Base-by-base conservation (phyloP, 2,329 filamentous ascomycete genomes). In the Colletotrichum sp. region DNA sequence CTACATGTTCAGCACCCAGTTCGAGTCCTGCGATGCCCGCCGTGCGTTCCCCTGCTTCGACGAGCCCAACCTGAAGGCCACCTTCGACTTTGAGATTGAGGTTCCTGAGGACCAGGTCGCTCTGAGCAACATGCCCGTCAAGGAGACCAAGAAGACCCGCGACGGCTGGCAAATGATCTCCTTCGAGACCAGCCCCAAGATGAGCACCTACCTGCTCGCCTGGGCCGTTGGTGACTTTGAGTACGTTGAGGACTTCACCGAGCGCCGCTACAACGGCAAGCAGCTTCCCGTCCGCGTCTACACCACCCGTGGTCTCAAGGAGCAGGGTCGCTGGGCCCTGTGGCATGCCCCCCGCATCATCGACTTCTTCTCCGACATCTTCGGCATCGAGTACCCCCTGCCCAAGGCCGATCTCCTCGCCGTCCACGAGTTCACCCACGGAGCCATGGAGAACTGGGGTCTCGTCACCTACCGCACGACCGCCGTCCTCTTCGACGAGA, bases 181-280 rank as follows among this genome's bases (percentile, higher is more conserved):
- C 4, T 98, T 98, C 79, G 95, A 97, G 82, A 92, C 90, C 70
- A 96, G 95, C 14, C 96, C 96, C 2, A 86, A 96, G 80, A 98
- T 98, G 96, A 97, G 95, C 87, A 98, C 95, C 28, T 94, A 98
- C 85, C 92, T 98, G 34, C 88, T 98, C 30, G 96, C 96, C 26
- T 98, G 97, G 97, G 96, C 96, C 26, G 92, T 98, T 77, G 97
- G 97, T 74, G 96, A 99, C 84, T 99, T 99, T 78, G 96, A 99
- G 85, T 98, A 98, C 81, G 93, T 99, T 71, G 97, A 99, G 87
- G 95, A 94, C 69, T 94, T 95, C 83, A 99, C 97, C 4, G 91
- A 95, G 82, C 93, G 96, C 80, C 93, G 94, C 84, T 99, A 99
- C 86, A 95, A 98, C 76, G 96, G 96, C 82, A 96, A 96, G 87